Conservation (phyloP, 345 rosid genomes). For the Euclidium syriacum region DNA sequence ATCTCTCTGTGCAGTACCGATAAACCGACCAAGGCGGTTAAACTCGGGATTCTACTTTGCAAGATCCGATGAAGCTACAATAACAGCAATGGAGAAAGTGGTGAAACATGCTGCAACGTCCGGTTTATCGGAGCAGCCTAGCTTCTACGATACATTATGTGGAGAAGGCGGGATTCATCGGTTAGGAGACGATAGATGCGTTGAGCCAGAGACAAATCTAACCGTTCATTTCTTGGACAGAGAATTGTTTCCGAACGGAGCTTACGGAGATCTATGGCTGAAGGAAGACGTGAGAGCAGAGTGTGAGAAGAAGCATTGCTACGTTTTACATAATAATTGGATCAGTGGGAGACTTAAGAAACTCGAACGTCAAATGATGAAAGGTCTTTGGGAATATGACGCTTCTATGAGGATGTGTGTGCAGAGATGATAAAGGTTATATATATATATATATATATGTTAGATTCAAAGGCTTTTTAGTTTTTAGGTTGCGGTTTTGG, state of each 20-base stretch:
- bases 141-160: constrained; percentile 85
- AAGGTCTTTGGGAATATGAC: constrained; percentile 84
- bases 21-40: constrained; percentile 81
- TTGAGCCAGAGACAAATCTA: constrained; percentile 68
- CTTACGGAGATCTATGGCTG: constrained; percentile 69
- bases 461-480: neutral
- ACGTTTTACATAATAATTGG: constrained; percentile 83
- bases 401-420: constrained; percentile 64
- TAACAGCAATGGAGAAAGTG: constrained; percentile 79
- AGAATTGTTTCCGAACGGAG: constrained; percentile 88
- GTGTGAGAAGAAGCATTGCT: constrained; percentile 54
- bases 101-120: constrained; percentile 83
- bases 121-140: constrained; percentile 80
- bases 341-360: constrained; percentile 81
- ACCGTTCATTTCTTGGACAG: constrained; percentile 70
- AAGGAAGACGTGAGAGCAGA: constrained; percentile 47
- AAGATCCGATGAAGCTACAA: constrained; percentile 48
- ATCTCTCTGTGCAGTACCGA: constrained; percentile 56
- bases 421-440: constrained; percentile 9
- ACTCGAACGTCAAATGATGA: constrained; percentile 64
- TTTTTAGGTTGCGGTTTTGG: too few relatives aligned
- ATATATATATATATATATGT: neutral
- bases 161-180: constrained; percentile 75
- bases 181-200: constrained; percentile 47
- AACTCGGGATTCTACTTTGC: constrained; percentile 92